phyloP scores from a whole-genome alignment of 1,284 basidiomycete genomes.

The Malassezia vespertilionis region DNA sequence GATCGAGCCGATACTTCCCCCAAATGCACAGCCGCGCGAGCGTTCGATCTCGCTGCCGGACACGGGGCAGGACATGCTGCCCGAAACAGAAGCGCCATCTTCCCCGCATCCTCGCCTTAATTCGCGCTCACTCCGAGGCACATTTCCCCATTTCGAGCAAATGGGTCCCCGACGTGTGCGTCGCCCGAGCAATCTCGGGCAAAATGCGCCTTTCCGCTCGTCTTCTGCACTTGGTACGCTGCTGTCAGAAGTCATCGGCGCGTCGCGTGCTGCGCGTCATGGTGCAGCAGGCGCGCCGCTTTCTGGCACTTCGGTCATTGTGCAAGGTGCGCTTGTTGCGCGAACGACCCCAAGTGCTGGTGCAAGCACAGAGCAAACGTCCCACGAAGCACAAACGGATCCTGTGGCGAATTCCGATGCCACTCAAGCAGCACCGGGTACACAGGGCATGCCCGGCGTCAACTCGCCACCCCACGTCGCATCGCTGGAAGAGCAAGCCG shows the following conservation, averaged over 20 bases:
- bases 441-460: not conserved
- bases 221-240: constrained; percentile 10
- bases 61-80: too few relatives aligned
- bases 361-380: too few relatives aligned
- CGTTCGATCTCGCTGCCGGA: too few relatives aligned
- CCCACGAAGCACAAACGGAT: too few relatives aligned
- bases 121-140: constrained; percentile 1
- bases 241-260: constrained; percentile 12
- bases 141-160: not conserved
- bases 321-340: constrained; percentile 40
- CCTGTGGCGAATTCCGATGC: not conserved
- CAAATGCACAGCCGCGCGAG: too few relatives aligned
- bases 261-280: not conserved
- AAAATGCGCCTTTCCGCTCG: not conserved
- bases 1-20: too few relatives aligned
- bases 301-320: constrained; percentile 39
- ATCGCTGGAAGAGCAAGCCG: constrained; percentile 41
- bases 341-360: constrained; percentile 12
- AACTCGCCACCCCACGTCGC: constrained; percentile 24
- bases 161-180: not conserved
- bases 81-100: too few relatives aligned
- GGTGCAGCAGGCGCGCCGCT: not conserved
- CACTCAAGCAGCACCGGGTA: not conserved
- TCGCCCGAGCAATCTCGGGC: not conserved
- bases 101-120: constrained; percentile 5